Percentiles rank a stretch among this genome's conserved stretches.
Evolutionary conservation across 805 yeast genomes (phyloP).

Genomic region (Wickerhamiella occidentalis): DNA sequence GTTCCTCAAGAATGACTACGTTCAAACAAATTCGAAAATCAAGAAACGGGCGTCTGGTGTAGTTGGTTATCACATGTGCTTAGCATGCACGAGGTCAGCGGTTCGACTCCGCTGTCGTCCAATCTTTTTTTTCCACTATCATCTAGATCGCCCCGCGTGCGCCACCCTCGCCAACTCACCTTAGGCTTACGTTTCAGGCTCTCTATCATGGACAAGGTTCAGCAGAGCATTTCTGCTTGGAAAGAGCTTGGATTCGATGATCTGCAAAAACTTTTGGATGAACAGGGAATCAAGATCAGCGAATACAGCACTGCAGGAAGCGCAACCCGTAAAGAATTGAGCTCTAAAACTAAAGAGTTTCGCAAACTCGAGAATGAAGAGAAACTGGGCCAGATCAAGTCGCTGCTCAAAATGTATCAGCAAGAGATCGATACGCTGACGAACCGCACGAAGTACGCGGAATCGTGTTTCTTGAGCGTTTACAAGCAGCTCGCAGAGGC

Average conservation of each 20-base stretch:
- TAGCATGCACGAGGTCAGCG: slow-evolving; percentile 19
- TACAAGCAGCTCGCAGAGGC: slow-evolving; percentile 75
- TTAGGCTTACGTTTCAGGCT: neutral
- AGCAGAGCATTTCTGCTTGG: slow-evolving; percentile 62
- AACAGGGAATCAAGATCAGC: slow-evolving; percentile 59
- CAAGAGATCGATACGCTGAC: slow-evolving; percentile 77
- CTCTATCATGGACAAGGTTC: slow-evolving; percentile 23
- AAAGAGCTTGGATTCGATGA: slow-evolving; percentile 55
- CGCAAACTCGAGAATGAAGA: slow-evolving; percentile 55
- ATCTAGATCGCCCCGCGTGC: no score
- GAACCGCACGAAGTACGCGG: slow-evolving; percentile 61
- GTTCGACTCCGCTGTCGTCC: slow-evolving; percentile 17
- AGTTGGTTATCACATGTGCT: slow-evolving; percentile 18
- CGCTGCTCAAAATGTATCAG: slow-evolving; percentile 67
- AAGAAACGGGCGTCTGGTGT: slow-evolving; percentile 16
- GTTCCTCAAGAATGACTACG: no score
- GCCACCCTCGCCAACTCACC: neutral
- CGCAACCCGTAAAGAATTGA: slow-evolving; percentile 60
- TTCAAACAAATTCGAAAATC: slow-evolving; percentile 20
- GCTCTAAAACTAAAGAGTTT: slow-evolving; percentile 76
- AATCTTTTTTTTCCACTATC: slow-evolving; percentile 3
- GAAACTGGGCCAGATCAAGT: slow-evolving; percentile 52
- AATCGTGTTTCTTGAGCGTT: slow-evolving; percentile 56
- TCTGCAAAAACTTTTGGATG: slow-evolving; percentile 63
- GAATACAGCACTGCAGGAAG: slow-evolving; percentile 57